Evolutionary conservation across 2,329 filamentous ascomycete species (phyloP).

Genomic region (Fusarium humuli): DNA sequence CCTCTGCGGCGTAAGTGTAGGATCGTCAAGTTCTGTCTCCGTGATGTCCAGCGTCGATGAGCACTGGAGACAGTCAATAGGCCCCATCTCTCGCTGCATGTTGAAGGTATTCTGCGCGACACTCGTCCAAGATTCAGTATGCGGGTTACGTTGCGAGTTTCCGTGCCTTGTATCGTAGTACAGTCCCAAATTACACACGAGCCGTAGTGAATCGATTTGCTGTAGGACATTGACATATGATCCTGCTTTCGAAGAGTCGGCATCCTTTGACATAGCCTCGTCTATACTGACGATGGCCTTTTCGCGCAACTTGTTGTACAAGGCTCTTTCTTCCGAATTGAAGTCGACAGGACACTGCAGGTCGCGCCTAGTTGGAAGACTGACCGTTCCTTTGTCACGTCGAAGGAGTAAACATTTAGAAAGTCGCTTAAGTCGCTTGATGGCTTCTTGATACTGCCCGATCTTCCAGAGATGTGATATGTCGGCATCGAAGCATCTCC

Average conservation of each 20-base stretch:
- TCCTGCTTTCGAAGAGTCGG: conserved; percentile 5
- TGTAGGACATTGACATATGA: conserved; percentile 57
- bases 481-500: conserved; percentile 25
- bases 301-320: conserved; percentile 51
- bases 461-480: conserved; percentile 53
- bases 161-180: conserved; percentile 52
- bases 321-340: conserved; percentile 47
- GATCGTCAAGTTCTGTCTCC: conserved; percentile 41
- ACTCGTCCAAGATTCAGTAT: conserved; percentile 23
- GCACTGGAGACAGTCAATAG: conserved; percentile 48
- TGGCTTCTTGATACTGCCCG: conserved; percentile 52
- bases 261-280: conserved; percentile 47
- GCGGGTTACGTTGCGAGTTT: neutral
- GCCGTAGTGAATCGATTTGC: conserved; percentile 57
- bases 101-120: conserved; percentile 53
- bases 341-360: conserved; percentile 52
- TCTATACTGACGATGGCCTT: conserved; percentile 50
- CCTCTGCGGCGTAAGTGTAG: neutral
- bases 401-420: conserved; percentile 55
- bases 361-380: conserved; percentile 54
- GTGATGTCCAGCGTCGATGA: conserved; percentile 38
- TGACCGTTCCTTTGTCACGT: conserved; percentile 53
- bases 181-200: conserved; percentile 60
- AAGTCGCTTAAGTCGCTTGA: conserved; percentile 55
- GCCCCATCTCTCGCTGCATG: conserved; percentile 45